Percentiles rank a stretch among this genome's conserved stretches.
These are phyloP conservation scores for Albifimbria verrucaria DNA, from an alignment of 2,329 filamentous ascomycete genomes.

Conservation along the genomic window DNA sequence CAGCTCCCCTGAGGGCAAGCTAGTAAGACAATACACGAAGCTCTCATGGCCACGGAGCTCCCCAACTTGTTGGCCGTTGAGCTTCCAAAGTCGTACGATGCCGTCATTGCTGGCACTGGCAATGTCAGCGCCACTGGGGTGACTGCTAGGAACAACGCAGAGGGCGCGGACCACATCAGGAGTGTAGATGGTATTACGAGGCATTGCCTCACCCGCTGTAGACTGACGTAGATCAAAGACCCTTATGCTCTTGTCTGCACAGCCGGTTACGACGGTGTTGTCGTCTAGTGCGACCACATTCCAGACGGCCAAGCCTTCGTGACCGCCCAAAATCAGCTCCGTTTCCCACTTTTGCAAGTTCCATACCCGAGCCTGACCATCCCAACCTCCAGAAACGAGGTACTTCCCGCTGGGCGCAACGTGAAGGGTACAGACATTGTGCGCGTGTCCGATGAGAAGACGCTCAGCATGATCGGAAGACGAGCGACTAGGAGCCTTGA, in stretches of 20 bases:
- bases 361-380: slow-evolving; percentile 85
- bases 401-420: slow-evolving; percentile 68
- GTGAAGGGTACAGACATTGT: slow-evolving; percentile 86
- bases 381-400: slow-evolving; percentile 92
- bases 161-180: slow-evolving; percentile 86
- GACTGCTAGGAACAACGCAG: slow-evolving; percentile 70
- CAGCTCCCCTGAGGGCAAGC: slow-evolving; percentile 78
- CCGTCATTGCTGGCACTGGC: slow-evolving; percentile 94
- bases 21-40: slow-evolving; percentile 85
- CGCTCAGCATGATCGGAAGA: slow-evolving; percentile 78
- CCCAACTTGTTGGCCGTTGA: slow-evolving; percentile 71
- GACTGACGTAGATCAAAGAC: slow-evolving; percentile 70
- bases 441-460: slow-evolving; percentile 78
- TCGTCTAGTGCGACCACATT: slow-evolving; percentile 82
- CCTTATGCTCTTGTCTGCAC: slow-evolving; percentile 85
- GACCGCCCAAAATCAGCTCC: slow-evolving; percentile 67
- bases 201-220: slow-evolving; percentile 51
- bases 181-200: slow-evolving; percentile 56
- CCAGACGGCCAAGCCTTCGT: slow-evolving; percentile 78
- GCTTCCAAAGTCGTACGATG: slow-evolving; percentile 80
- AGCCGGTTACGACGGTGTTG: slow-evolving; percentile 81
- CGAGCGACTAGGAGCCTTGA: slow-evolving; percentile 66
- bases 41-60: slow-evolving; percentile 86
- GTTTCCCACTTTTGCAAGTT: slow-evolving; percentile 80
- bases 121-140: slow-evolving; percentile 84